These are phyloP conservation scores for Pterocarpus macrocarpus DNA, from an alignment of 306 rosid genomes.

Conservation along the genomic window DNA sequence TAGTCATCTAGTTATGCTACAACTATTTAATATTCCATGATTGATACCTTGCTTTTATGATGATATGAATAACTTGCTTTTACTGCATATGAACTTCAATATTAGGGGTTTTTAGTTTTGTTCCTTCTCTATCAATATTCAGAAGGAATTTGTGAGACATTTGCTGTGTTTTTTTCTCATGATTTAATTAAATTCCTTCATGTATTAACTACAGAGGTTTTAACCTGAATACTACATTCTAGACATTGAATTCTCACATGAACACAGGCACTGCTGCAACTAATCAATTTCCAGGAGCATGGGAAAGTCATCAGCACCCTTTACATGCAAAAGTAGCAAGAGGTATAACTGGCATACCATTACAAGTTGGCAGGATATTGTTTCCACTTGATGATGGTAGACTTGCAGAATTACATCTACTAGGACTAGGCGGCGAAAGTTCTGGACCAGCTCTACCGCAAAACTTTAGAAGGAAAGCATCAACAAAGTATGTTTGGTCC, in stretches of 20 bases:
- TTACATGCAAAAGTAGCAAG: slow-evolving; percentile 81
- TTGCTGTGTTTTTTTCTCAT: too few relatives aligned
- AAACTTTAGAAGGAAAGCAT: slow-evolving; percentile 61
- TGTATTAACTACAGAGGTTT: background rate
- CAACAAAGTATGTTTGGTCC: slow-evolving; percentile 77
- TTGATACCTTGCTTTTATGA: slow-evolving; percentile 13
- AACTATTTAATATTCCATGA: slow-evolving; percentile 1
- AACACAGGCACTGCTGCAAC: slow-evolving; percentile 62
- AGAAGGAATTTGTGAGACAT: too few relatives aligned
- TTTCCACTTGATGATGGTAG: slow-evolving; percentile 84
- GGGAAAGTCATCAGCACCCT: slow-evolving; percentile 84
- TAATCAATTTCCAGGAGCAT: slow-evolving; percentile 59
- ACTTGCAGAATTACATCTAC: slow-evolving; percentile 81
- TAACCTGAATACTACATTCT: slow-evolving; percentile 7
- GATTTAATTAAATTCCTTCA: background rate
- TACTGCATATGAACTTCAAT: slow-evolving; percentile 1
- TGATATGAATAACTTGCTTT: slow-evolving; percentile 26
- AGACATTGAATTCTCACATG: slow-evolving; percentile 42
- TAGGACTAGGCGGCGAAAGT: slow-evolving; percentile 83
- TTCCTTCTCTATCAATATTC: too few relatives aligned
- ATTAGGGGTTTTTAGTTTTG: too few relatives aligned
- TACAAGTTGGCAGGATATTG: slow-evolving; percentile 74
- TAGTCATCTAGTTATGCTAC: slow-evolving; percentile 39
- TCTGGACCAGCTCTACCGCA: slow-evolving; percentile 69
- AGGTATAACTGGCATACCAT: slow-evolving; percentile 74